A percentile compares a stretch with the other conserved stretches of the same genome.
phyloP scores from a whole-genome alignment of 2,329 filamentous ascomycete genomes.

The Xylaria sp. region DNA sequence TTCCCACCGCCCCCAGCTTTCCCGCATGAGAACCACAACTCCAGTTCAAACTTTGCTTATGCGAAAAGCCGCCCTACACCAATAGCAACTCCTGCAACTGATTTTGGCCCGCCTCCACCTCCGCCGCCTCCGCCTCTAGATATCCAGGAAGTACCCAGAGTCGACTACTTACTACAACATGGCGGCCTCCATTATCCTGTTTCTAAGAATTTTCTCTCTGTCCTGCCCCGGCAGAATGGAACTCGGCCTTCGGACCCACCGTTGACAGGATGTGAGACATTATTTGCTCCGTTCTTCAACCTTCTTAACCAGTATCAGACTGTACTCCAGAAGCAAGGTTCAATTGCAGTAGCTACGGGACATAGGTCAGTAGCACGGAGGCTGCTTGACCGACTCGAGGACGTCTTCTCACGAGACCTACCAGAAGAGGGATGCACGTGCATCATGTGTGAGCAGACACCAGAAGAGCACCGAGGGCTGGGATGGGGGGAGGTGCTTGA shows the following conservation, averaged over 20 bases:
- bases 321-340: slow-evolving; percentile 85
- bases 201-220: slow-evolving; percentile 77
- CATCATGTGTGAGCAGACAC: slow-evolving; percentile 76
- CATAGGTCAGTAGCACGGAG: slow-evolving; percentile 94
- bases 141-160: slow-evolving; percentile 77
- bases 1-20: slow-evolving; percentile 59
- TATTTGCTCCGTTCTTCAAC: slow-evolving; percentile 85
- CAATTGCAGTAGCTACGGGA: slow-evolving; percentile 92
- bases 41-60: slow-evolving; percentile 50
- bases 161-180: slow-evolving; percentile 92
- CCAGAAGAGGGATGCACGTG: slow-evolving; percentile 87
- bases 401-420: slow-evolving; percentile 93
- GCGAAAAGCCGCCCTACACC: slow-evolving; percentile 54
- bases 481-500: slow-evolving; percentile 97
- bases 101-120: slow-evolving; percentile 59
- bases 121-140: slow-evolving; percentile 78
- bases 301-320: slow-evolving; percentile 86
- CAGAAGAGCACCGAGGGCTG: slow-evolving; percentile 74
- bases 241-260: slow-evolving; percentile 71
- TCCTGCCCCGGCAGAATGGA: slow-evolving; percentile 65
- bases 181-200: slow-evolving; percentile 80
- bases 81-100: slow-evolving; percentile 54
- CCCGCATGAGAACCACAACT: slow-evolving; percentile 52
- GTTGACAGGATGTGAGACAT: slow-evolving; percentile 72
- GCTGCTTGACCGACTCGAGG: slow-evolving; percentile 88